Percentiles rank a stretch among this genome's conserved stretches.
These are phyloP conservation scores for Groenewaldozyma salmanticensis DNA, from an alignment of 805 yeast genomes.

Conservation along the genomic window DNA sequence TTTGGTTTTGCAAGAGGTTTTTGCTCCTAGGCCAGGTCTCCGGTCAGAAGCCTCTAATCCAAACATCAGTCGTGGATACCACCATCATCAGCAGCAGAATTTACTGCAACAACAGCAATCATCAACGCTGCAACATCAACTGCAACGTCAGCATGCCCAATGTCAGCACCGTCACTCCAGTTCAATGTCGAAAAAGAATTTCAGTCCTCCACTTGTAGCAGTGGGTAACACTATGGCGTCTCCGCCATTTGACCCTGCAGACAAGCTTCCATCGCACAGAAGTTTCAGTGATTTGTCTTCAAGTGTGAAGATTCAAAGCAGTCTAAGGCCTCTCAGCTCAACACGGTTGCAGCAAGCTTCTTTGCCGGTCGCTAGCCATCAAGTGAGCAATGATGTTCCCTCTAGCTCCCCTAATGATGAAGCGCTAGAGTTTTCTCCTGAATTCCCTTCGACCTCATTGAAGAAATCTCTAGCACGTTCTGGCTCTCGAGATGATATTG, in stretches of 20 bases:
- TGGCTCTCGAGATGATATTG: slow-evolving; percentile 3
- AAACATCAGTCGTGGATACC: neutral
- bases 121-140: too few species aligned
- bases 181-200: neutral
- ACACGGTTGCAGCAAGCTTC: neutral
- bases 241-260: slow-evolving; percentile 1
- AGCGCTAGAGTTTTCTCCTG: neutral
- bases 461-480: neutral
- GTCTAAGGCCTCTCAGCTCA: neutral
- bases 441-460: neutral
- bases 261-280: slow-evolving; percentile 4
- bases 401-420: neutral
- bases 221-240: neutral
- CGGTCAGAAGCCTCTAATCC: neutral
- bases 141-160: too few species aligned
- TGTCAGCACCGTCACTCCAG: slow-evolving; percentile 2
- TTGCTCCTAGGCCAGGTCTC: slow-evolving; percentile 37
- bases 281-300: slow-evolving; percentile 6
- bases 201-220: neutral
- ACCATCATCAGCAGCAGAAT: neutral
- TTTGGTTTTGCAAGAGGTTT: slow-evolving; percentile 61
- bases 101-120: neutral
- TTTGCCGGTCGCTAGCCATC: too few species aligned
- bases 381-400: neutral
- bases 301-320: slow-evolving; percentile 1